Base-by-base conservation (phyloP, 345 rosid species). In the Eucalyptus sp. region DNA sequence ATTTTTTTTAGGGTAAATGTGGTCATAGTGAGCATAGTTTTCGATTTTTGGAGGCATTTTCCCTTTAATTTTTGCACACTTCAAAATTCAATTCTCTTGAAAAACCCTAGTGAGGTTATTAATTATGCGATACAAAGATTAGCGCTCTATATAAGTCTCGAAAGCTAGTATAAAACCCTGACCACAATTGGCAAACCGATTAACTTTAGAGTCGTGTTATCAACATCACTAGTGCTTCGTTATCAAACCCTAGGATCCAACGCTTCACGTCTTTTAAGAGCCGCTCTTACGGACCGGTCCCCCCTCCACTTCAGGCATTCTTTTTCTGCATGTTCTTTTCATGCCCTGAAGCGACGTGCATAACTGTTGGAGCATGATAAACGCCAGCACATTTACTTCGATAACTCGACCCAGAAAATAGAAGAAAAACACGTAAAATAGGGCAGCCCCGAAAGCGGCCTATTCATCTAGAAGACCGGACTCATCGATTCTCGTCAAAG, bases 91-190 rank as follows among this genome's bases (percentile, higher is more conserved):
- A 66, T 66, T 66, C 79, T 31, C 33, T 16, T 15, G 24, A 20
- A 71, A 68, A 37, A 71, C 46, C 25, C 81, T 9, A 37, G 81
- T 71, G 20, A 22, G 46, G 41, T 64, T 16, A 7, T n/a, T 0
- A 15, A 64, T 17, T 0, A 2, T 5, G 0, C 41, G 0, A 64
- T 15, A 64, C 2, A 64, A 18, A 37, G 46, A 37, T 20, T 37
- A 37, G 27, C 0, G 27, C 0, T 37, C 7, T 18, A 20, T 18
- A 37, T 37, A 10, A 37, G 12, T 33, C 25, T 71, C 2, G 5
- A 71, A 10, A 37, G 14, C 81, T 43, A 10, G 25, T 37, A 37
- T 18, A 71, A 33, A 68, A 71, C 81, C 44, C 44, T 33, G 17
- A 68, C 44, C 20, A 68, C 44, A 33, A 68, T 5, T 9, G 41